Evolutionary conservation across 495 filamentous ascomycete genomes (phyloP).

Genomic region (Xylona heveae): DNA sequence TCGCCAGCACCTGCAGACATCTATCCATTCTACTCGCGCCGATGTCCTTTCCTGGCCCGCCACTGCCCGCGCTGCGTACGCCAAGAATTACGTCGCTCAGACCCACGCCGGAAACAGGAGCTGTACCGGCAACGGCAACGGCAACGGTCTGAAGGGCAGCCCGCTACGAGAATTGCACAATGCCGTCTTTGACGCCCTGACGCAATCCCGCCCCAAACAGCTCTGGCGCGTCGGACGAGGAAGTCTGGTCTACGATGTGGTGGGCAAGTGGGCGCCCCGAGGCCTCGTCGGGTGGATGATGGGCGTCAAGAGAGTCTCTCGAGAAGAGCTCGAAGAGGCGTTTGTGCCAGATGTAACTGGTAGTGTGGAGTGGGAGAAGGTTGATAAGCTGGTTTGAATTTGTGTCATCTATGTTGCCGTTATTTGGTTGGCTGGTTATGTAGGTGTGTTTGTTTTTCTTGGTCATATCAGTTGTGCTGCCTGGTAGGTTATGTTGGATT

Average conservation of each 20-base stretch:
- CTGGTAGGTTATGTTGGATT: too few species aligned
- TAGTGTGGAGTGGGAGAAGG: constrained; percentile 5
- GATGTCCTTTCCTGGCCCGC: constrained; percentile 48
- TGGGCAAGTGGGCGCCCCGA: constrained; percentile 65
- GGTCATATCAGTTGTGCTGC: too few species aligned
- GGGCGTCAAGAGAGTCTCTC: constrained; percentile 36
- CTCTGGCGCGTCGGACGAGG: constrained; percentile 57
- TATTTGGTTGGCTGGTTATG: too few species aligned
- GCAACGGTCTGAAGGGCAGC: constrained; percentile 33
- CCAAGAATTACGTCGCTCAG: constrained; percentile 30
- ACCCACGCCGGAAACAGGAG: constrained; percentile 20
- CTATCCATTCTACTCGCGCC: constrained; percentile 21
- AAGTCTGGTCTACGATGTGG: constrained; percentile 58
- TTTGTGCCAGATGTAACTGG: not conserved
- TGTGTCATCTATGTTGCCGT: too few species aligned
- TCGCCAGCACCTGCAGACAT: constrained; percentile 6
- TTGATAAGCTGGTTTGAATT: not conserved
- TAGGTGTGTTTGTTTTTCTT: too few species aligned
- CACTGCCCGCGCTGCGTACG: constrained; percentile 27
- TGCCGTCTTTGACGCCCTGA: constrained; percentile 69
- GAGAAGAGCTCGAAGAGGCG: not conserved
- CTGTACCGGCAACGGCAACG: constrained; percentile 19
- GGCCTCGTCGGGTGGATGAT: constrained; percentile 77
- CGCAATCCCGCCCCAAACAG: constrained; percentile 27
- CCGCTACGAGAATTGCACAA: constrained; percentile 57